A percentile compares a stretch with the other conserved stretches of the same genome.
These are phyloP conservation scores for Didymosphaeria variabile DNA, from an alignment of 2,329 filamentous ascomycete species.

Conservation along the genomic window DNA sequence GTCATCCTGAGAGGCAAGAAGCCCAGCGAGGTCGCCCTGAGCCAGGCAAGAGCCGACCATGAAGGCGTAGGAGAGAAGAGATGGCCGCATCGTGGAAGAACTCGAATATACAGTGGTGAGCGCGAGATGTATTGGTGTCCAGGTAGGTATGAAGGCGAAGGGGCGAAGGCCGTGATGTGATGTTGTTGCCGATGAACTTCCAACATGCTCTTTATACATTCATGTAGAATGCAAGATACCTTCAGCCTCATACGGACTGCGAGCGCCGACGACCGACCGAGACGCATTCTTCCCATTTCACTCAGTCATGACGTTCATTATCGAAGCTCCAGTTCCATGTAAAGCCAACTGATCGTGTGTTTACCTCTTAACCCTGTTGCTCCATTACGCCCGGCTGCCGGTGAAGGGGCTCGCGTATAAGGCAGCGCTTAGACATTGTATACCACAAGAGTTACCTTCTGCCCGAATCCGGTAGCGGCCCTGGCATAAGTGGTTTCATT, in stretches of 20 bases:
- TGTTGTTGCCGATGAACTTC: not conserved
- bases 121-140: not conserved
- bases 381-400: not conserved
- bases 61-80: slow-evolving; percentile 26
- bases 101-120: slow-evolving; percentile 9
- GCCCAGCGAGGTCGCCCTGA: slow-evolving; percentile 42
- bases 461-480: not conserved
- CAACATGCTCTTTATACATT: not conserved
- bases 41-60: slow-evolving; percentile 35
- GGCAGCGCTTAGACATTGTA: not conserved
- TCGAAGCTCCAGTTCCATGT: not conserved
- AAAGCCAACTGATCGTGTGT: not conserved
- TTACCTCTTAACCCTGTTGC: not conserved
- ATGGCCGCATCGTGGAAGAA: slow-evolving; percentile 30
- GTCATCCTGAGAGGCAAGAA: slow-evolving; percentile 42
- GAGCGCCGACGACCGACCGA: not conserved
- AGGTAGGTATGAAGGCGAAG: not conserved
- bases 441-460: not conserved
- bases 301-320: not conserved
- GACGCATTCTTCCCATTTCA: not conserved
- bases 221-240: not conserved
- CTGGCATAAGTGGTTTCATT: not conserved
- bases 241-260: not conserved
- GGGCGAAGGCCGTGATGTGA: not conserved
- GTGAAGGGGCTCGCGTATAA: not conserved